Evolutionary conservation across 2,329 filamentous ascomycete genomes (phyloP), one percentile per base, ranked within the genome.

Genomic region (Penicillium sp.): DNA sequence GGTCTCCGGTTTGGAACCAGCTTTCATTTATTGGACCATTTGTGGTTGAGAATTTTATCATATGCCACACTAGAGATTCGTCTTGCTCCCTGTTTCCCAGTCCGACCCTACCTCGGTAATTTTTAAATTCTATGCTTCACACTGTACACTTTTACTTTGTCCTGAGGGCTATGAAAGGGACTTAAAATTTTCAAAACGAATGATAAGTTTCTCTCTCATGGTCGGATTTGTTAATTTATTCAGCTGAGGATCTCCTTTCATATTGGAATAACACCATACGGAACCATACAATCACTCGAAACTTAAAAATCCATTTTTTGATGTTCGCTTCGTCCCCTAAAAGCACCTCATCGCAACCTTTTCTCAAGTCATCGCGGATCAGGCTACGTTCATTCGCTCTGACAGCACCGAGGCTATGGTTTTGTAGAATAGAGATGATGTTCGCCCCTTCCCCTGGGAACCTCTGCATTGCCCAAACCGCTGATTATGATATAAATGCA

Each of bases 311-410:
- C 12, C 6, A 15, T 13, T 30, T 26, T 33, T 34, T 30, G 17
- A 34, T 21, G 21, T 13, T 17, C 23, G n/a, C 27, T 27, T n/a
- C 39, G 36, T 23, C 36, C 15, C 44, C 15, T 15, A 27, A 42
- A 51, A 63, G 59, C 59, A 63, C 60, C 57, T 63, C 59, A 63
- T 63, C 48, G 13, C 17, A 26, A 27, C 42, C 41, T 26, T 29
- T 17, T 51, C 60, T 63, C 52, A 60, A 57, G 30, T 45, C 57
- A 63, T 60, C 46, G 49, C 42, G 36, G 57, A 51, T 49, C 51
- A 15, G 12, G 20, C 20, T 12, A n/a, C 32, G 13, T 20, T 49
- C 29, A 54, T 55, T 52, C 23, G 37, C 32, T 51, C 34, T 17
- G 23, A 34, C 7, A 13, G 23, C 12, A 32, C 44, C 32, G 24